Evolutionary conservation across 2,329 filamentous ascomycete species (phyloP), one percentile per base, ranked within the genome.

Genomic region (Monilinia polystroma): DNA sequence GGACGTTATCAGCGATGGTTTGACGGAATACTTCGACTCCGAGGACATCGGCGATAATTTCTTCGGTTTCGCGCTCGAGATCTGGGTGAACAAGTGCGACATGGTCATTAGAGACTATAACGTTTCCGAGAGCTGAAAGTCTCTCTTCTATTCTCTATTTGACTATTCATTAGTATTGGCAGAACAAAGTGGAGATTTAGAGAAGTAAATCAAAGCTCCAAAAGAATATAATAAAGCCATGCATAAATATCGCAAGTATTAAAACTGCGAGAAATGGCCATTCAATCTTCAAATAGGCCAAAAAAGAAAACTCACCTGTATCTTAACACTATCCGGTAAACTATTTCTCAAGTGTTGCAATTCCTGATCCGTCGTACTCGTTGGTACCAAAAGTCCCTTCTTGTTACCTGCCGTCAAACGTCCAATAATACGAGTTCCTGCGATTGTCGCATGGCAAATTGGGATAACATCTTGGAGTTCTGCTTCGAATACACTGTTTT

Each of bases 391-490:
- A 70, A 99, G 91, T 75, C 95, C 95, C 79, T 96, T 96, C 78
- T 92, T 91, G 86, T 99, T 99, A 75, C 92, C 95, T 78, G 94
- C 91, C 73, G 95, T 98, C 81, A 99, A 86, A 73, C 95, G 90
- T 68, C 95, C 95, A 76, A 99, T 90, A 79, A 99, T 99, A 76
- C 95, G 87, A 51, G 94, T 98, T 74, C 95, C 95, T 70, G 93
- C 93, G 78, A 99, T 98, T 67, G 94, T 97, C 73, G 92, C 93
- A 81, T 95, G 92, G 80, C 92, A 95, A 79, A 97, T 97, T 73
- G 95, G 95, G 75, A 99, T 94, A 70, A 97, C 88, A 82, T 98
- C 95, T 83, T 96, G 92, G 70, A 99, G 86, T 83, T 99, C 95
- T 70, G 94, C 90, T 84, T 99, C 95, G 82, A 99, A 98, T 78